These are phyloP conservation scores for Eutrema heterophyllum DNA, from an alignment of 345 rosid genomes.

Conservation along the genomic window DNA sequence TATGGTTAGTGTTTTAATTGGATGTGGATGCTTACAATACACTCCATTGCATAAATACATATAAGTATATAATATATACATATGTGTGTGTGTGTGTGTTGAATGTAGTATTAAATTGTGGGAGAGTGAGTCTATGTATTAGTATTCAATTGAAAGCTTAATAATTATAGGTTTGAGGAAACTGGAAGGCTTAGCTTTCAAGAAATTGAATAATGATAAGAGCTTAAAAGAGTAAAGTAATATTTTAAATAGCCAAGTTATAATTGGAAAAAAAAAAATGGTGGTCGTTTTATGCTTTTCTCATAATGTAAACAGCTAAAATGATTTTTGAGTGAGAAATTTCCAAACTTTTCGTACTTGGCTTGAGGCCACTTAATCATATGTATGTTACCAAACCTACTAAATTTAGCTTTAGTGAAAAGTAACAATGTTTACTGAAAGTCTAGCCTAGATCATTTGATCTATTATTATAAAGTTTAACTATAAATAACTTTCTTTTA, in stretches of 20 bases:
- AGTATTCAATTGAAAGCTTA: slow-evolving; percentile 20
- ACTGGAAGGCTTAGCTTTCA: slow-evolving; percentile 32
- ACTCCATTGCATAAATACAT: slow-evolving; percentile 18
- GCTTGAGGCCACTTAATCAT: slow-evolving; percentile 15
- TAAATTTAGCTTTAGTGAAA: slow-evolving; percentile 18
- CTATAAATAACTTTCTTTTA: background rate
- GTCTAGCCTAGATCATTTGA: slow-evolving; percentile 5
- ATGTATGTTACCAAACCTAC: slow-evolving; percentile 16
- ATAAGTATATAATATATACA: background rate
- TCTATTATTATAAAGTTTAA: background rate
- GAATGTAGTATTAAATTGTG: background rate
- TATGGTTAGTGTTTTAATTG: slow-evolving; percentile 13
- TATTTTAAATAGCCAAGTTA: background rate
- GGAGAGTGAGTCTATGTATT: slow-evolving; percentile 22
- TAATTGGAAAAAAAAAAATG: background rate
- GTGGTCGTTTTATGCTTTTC: background rate
- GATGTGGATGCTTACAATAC: slow-evolving; percentile 23
- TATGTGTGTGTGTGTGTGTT: background rate
- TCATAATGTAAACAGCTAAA: background rate
- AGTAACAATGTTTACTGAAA: slow-evolving; percentile 1
- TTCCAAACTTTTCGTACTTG: slow-evolving; percentile 20
- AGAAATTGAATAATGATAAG: slow-evolving; percentile 30
- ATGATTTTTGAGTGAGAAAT: slow-evolving; percentile 33
- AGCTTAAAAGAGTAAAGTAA: slow-evolving; percentile 11
- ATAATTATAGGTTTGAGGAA: slow-evolving; percentile 27